Conservation (phyloP, 129 eudicot species). For the Sambucus nigra region DNA sequence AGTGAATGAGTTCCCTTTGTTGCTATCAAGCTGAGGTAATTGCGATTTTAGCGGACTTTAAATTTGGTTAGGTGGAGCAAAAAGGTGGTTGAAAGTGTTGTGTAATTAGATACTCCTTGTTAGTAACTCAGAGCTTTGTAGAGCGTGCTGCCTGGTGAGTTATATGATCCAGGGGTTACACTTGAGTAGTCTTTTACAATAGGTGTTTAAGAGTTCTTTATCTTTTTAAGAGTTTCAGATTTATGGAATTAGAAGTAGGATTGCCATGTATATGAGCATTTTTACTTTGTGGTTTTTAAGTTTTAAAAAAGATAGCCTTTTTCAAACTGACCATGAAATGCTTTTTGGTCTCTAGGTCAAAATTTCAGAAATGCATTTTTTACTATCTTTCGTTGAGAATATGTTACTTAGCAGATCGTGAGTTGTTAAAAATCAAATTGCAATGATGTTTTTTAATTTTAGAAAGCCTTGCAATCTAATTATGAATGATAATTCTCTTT, state of each 20-base stretch:
- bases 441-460: no score
- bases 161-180: slow-evolving; percentile 48
- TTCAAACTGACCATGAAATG: no score
- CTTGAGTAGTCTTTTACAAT: slow-evolving; percentile 15
- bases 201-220: not conserved
- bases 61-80: slow-evolving; percentile 1
- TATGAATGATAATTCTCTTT: no score
- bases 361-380: no score
- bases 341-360: not conserved
- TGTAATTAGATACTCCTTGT: not conserved
- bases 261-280: slow-evolving; percentile 8
- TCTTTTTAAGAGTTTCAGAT: not conserved
- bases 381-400: no score
- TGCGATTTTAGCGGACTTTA: no score
- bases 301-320: no score
- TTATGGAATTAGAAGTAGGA: slow-evolving; percentile 1
- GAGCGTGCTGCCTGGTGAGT: slow-evolving; percentile 50
- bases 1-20: not conserved
- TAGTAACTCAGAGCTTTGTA: slow-evolving; percentile 23
- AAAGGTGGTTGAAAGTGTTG: slow-evolving; percentile 10
- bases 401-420: no score
- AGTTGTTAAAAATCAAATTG: no score
- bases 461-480: no score
- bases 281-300: not conserved
- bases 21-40: no score